phyloP scores from a whole-genome alignment of 805 yeast genomes.

The Saccharomyces paradoxus region DNA sequence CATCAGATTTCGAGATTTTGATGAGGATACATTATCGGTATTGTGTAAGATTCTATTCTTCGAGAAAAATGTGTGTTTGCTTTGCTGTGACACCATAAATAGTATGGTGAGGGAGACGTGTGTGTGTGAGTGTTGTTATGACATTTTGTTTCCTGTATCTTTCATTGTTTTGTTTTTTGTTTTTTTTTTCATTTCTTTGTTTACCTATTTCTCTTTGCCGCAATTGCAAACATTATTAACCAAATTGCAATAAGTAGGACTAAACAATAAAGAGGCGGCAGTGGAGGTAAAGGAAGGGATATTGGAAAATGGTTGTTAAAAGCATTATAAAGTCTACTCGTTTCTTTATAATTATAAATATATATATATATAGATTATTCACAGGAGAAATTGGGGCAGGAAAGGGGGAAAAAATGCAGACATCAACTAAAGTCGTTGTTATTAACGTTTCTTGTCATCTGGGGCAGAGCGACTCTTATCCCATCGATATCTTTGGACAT shows the following conservation, averaged over 20 bases:
- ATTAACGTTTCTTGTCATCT: slow-evolving; percentile 92
- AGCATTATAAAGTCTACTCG: background rate
- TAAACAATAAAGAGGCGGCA: background rate
- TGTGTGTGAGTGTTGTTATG: background rate
- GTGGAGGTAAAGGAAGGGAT: background rate
- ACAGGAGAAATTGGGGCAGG: background rate
- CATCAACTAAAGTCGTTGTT: slow-evolving; percentile 61
- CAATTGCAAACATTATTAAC: background rate
- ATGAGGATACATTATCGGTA: background rate
- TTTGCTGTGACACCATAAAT: background rate
- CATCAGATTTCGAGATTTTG: background rate
- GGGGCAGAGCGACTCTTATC: slow-evolving; percentile 87
- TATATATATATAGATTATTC: slow-evolving; percentile 1
- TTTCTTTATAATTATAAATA: background rate
- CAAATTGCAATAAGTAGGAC: background rate
- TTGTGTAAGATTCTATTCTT: background rate
- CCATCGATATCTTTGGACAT: slow-evolving; percentile 92
- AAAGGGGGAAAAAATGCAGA: background rate
- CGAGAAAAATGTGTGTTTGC: background rate
- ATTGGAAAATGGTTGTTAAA: background rate
- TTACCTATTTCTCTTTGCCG: background rate
- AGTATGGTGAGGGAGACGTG: background rate
- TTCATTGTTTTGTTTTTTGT: background rate
- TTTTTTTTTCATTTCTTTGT: background rate
- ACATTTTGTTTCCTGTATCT: background rate